A percentile compares a stretch with the other conserved stretches of the same genome.
These are phyloP conservation scores for Cyberlindnera amylophila DNA, from an alignment of 805 yeast species.

Conservation along the genomic window DNA sequence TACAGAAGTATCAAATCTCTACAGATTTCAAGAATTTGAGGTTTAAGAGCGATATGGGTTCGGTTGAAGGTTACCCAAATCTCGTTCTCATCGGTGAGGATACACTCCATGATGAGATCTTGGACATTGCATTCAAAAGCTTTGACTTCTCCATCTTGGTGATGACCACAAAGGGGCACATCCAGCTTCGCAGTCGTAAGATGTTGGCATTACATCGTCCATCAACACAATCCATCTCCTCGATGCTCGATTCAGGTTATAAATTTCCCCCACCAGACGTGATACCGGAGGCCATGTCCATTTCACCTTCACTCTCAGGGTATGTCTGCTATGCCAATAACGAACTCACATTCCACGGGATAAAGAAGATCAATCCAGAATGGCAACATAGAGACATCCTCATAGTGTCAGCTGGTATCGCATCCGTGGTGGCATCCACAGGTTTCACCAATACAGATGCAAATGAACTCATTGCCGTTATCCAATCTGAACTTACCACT, in stretches of 20 bases:
- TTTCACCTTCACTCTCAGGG: slow-evolving; percentile 52
- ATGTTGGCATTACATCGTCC: slow-evolving; percentile 24
- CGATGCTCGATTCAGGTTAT: slow-evolving; percentile 54
- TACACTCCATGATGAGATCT: slow-evolving; percentile 24
- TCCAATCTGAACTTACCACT: slow-evolving; percentile 43
- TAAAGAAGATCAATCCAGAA: background rate
- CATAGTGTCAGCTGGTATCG: slow-evolving; percentile 53
- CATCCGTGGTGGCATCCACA: slow-evolving; percentile 63
- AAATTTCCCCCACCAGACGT: slow-evolving; percentile 36
- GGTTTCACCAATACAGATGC: slow-evolving; percentile 63
- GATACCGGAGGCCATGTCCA: slow-evolving; percentile 34
- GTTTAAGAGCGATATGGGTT: slow-evolving; percentile 16
- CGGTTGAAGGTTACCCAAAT: slow-evolving; percentile 21
- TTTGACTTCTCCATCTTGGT: slow-evolving; percentile 40
- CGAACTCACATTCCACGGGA: slow-evolving; percentile 15
- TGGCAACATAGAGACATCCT: slow-evolving; percentile 15
- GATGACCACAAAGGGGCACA: slow-evolving; percentile 38
- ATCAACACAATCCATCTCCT: slow-evolving; percentile 34
- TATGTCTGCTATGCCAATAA: slow-evolving; percentile 30
- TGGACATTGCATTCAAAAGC: slow-evolving; percentile 32
- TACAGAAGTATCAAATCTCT: slow-evolving; percentile 24
- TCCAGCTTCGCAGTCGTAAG: slow-evolving; percentile 43
- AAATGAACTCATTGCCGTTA: slow-evolving; percentile 64
- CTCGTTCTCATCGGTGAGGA: slow-evolving; percentile 21
- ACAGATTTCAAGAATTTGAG: slow-evolving; percentile 22